Evolutionary conservation across 202 grass and related monocot genomes (phyloP), one percentile per base, ranked within the genome.

Genomic region (Dendrocalamus latiflorus): DNA sequence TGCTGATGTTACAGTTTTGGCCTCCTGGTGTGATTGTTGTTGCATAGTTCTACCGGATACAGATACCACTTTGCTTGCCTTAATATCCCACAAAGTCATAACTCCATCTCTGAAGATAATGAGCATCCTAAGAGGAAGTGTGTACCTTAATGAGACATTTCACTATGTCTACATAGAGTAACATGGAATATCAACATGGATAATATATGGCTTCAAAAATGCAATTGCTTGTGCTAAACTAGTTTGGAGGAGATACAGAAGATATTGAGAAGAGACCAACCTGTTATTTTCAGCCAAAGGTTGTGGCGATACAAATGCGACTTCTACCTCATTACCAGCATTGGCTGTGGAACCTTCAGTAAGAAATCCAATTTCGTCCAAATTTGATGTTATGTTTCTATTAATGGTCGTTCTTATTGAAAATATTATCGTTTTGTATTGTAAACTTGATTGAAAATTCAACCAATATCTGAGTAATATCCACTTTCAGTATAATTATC

Each of bases 51-150:
- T 87, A 93, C 96, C 93, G 4, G 83, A 84, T 87, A 82, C 17
- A 21, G 68, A 87, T 72, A 92, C 75, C 21, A 75, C 83, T 90
- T 89, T 94, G 89, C 89, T 99, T 68, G 83, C 72, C 82, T 99
- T 90, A 77, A 95, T 88, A 77, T 93, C 93, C 96, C 93, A 99
- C 71, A 99, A 86, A 75, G 58, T 75, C 85, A 94, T 83, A 84
- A 94, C 71, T 18, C 96, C 93, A 81, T 99, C 89, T 85, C 77
- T 90, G 76, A 95, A 99, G 26, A 93, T 85, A 86, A 98, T 89
- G 72, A 99, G 77, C 89, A 95, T 42, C 93, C 93, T 99, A 83
- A 59, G 67, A 72, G 80, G 47, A 84, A 82, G 66, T 89, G 39
- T 47, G 24, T 71, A 43, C 34, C 10, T 44, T 68, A 75, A 72